Percentiles rank a stretch among this genome's conserved stretches.
Conservation (phyloP, 352 stramenopile genomes). For the Phytophthora ohioensis region DNA sequence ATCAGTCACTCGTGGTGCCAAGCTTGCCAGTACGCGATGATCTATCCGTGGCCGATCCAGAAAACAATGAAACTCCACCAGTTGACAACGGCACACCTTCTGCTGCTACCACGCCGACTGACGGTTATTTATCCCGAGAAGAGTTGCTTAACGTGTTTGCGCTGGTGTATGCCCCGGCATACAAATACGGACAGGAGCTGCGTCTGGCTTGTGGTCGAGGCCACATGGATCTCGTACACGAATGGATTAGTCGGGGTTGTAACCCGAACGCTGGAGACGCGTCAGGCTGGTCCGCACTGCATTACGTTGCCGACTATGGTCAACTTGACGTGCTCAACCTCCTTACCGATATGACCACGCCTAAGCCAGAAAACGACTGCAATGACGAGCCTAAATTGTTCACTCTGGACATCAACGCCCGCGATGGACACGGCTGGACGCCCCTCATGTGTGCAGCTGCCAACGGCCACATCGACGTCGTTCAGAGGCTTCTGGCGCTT, state of each 20-base stretch:
- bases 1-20: conserved; percentile 47
- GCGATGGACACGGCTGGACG: conserved; percentile 63
- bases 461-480: conserved; percentile 59
- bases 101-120: neutral
- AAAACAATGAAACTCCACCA: neutral
- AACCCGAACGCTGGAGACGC: conserved; percentile 71
- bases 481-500: conserved; percentile 47
- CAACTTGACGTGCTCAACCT: conserved; percentile 53
- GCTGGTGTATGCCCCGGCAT: conserved; percentile 67
- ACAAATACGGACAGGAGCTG: conserved; percentile 77
- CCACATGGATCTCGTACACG: conserved; percentile 46
- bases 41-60: neutral
- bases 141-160: conserved; percentile 71
- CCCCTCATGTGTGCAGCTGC: conserved; percentile 65
- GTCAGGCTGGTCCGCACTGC: conserved; percentile 66
- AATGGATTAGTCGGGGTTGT: conserved; percentile 66
- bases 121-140: conserved; percentile 20
- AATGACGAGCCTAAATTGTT: conserved; percentile 5
- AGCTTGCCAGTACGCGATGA: conserved; percentile 32
- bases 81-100: neutral
- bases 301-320: conserved; percentile 77
- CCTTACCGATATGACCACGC: conserved; percentile 40
- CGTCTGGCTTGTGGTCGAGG: conserved; percentile 68
- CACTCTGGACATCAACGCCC: conserved; percentile 50
- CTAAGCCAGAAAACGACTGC: neutral